Evolutionary conservation across 352 stramenopile genomes (phyloP), one percentile per base, ranked within the genome.

Genomic region (Phytophthora quininea): DNA sequence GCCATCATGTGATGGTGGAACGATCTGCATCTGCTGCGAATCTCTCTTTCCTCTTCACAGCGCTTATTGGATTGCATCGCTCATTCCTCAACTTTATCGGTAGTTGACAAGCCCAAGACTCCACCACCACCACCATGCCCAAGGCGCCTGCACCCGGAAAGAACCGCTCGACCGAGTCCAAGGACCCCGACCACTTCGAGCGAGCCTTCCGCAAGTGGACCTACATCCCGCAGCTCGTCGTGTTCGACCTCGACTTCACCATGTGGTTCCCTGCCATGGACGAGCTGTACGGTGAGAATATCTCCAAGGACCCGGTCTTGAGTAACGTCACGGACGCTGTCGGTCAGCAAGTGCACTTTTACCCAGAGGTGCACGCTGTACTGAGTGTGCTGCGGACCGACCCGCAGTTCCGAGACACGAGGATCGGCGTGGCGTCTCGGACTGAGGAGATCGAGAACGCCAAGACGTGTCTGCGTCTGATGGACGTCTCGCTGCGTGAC

Each of bases 201-300:
- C 54, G 62, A 1, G 62, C 58, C 24, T 58, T 73, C 48, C 70
- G 71, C 31, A 62, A 72, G 59, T 89, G 82, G 79, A 48, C 69
- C 50, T 55, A 78, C 59, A 72, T 90, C 11, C 82, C 82, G 10
- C 59, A 64, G 30, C 77, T 90, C 49, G 79, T 89, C 38, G 77
- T 90, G 7, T 90, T 90, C 40, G 82, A 90, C 48, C 60, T 90
- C 42, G 82, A 90, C 67, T 88, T 89, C 64, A 90, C 64, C 6
- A 58, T 91, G 33, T 93, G 89, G 86, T 80, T 83, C 48, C 87
- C 87, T 2, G 88, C 93, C 69, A 93, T 96, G 82, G 93, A 95
- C 64, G 84, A 93, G 65, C 71, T 96, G 51, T 69, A 84, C 57
- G 86, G 86, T 46, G 72, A 83, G 43, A 82, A 79, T 42, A 93